Evolutionary conservation across 345 rosid genomes (phyloP).

Genomic region (Arabidopsis arenosa): DNA sequence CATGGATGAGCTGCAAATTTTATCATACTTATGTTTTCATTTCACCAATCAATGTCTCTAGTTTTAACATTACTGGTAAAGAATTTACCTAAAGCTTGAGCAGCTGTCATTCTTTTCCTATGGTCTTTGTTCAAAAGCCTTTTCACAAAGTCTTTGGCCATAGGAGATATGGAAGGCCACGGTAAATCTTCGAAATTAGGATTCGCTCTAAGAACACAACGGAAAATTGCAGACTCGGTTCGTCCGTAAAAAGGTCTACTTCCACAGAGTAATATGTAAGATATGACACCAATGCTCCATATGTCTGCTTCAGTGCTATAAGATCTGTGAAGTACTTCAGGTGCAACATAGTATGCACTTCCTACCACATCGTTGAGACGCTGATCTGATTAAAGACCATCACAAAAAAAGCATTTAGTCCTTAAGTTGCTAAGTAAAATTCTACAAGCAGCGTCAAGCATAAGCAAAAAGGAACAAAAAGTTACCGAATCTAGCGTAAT

Average conservation of each 20-base stretch:
- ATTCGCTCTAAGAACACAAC: slow-evolving; percentile 90
- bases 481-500: slow-evolving; percentile 77
- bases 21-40: slow-evolving; percentile 26
- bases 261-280: slow-evolving; percentile 93
- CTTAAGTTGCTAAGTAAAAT: slow-evolving; percentile 9
- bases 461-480: background rate
- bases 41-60: slow-evolving; percentile 13
- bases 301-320: slow-evolving; percentile 92
- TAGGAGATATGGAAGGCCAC: slow-evolving; percentile 86
- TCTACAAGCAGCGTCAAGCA: background rate
- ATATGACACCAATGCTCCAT: slow-evolving; percentile 97
- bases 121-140: slow-evolving; percentile 94
- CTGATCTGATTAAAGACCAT: slow-evolving; percentile 62
- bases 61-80: background rate
- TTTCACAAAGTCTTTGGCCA: slow-evolving; percentile 90
- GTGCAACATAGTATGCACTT: slow-evolving; percentile 98
- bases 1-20: slow-evolving; percentile 83
- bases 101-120: slow-evolving; percentile 97
- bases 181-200: slow-evolving; percentile 91
- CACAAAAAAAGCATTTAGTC: background rate
- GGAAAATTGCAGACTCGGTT: slow-evolving; percentile 96
- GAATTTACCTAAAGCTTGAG: slow-evolving; percentile 86
- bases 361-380: slow-evolving; percentile 97
- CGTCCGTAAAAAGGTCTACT: slow-evolving; percentile 96
- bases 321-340: slow-evolving; percentile 98